Evolutionary conservation across 2,329 filamentous ascomycete species (phyloP).

Genomic region (Neonectria hederae): DNA sequence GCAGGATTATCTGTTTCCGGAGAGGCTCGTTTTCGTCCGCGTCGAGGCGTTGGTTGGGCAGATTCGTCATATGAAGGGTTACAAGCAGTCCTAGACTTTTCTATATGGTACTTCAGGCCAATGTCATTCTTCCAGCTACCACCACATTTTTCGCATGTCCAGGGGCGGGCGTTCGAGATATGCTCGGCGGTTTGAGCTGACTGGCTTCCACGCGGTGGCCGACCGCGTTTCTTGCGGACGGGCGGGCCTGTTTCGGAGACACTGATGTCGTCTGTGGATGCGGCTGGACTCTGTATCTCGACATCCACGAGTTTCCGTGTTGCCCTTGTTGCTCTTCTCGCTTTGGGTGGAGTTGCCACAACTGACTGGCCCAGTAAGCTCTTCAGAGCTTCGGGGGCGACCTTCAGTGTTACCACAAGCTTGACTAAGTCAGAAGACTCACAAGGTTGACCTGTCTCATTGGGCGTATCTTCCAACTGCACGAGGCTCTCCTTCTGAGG

Average conservation of each 20-base stretch:
- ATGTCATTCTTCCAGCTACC: constrained; percentile 66
- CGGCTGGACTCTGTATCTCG: constrained; percentile 1
- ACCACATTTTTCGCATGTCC: constrained; percentile 62
- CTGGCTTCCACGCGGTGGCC: constrained; percentile 28
- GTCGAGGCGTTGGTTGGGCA: constrained; percentile 25
- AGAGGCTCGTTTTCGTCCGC: constrained; percentile 23
- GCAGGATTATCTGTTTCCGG: constrained; percentile 22
- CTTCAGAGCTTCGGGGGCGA: constrained; percentile 2
- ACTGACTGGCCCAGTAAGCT: background rate
- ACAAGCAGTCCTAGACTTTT: constrained; percentile 63
- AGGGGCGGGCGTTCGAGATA: constrained; percentile 45
- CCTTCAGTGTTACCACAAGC: constrained; percentile 11
- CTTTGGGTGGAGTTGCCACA: background rate
- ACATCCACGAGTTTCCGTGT: background rate
- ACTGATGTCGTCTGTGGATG: background rate
- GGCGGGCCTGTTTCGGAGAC: constrained; percentile 13
- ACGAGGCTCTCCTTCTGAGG: background rate
- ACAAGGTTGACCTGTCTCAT: background rate
- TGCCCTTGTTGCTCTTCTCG: constrained; percentile 1
- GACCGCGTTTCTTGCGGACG: constrained; percentile 42
- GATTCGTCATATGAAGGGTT: constrained; percentile 55
- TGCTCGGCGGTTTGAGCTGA: constrained; percentile 20
- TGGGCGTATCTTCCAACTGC: background rate
- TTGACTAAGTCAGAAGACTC: background rate
- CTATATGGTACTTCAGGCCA: constrained; percentile 67